Percentiles rank a stretch among this genome's conserved stretches.
phyloP scores from a whole-genome alignment of 257 asterid genomes.

The Lavandula angustifolia region DNA sequence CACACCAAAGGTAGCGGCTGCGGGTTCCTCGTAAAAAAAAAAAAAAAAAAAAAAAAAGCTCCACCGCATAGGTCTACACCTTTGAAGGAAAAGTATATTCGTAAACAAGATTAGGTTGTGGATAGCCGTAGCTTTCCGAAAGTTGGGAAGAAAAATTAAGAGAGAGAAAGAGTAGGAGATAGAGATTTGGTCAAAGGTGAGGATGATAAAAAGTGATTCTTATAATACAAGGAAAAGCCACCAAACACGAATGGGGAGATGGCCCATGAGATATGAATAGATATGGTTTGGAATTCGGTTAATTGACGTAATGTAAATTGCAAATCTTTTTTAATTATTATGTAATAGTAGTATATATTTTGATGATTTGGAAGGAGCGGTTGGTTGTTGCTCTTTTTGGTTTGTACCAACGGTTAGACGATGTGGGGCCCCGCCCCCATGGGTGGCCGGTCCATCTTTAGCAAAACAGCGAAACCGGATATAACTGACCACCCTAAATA shows the following conservation, averaged over 20 bases:
- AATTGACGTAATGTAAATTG: constrained; percentile 27
- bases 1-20: too few relatives aligned
- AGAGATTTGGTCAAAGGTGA: constrained; percentile 43
- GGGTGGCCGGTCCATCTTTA: constrained; percentile 12
- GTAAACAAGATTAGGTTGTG: constrained; percentile 23
- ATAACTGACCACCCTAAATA: too few relatives aligned
- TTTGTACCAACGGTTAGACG: constrained; percentile 50
- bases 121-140: constrained; percentile 44
- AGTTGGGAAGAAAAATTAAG: constrained; percentile 27
- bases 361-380: constrained; percentile 26
- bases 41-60: constrained; percentile 17
- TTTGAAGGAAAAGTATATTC: constrained; percentile 25
- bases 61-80: neutral
- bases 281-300: neutral
- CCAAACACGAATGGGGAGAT: constrained; percentile 31
- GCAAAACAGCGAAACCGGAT: neutral
- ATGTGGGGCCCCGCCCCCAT: constrained; percentile 27
- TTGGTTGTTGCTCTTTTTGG: constrained; percentile 47
- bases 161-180: neutral
- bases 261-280: constrained; percentile 13
- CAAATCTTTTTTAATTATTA: constrained; percentile 15
- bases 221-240: constrained; percentile 52
- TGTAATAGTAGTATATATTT: too few relatives aligned
- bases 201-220: constrained; percentile 32
- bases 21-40: too few relatives aligned